Percentiles rank a stretch among this genome's conserved stretches.
Evolutionary conservation across 1,284 basidiomycete genomes (phyloP).

Genomic region (Cryptococcus floricola): DNA sequence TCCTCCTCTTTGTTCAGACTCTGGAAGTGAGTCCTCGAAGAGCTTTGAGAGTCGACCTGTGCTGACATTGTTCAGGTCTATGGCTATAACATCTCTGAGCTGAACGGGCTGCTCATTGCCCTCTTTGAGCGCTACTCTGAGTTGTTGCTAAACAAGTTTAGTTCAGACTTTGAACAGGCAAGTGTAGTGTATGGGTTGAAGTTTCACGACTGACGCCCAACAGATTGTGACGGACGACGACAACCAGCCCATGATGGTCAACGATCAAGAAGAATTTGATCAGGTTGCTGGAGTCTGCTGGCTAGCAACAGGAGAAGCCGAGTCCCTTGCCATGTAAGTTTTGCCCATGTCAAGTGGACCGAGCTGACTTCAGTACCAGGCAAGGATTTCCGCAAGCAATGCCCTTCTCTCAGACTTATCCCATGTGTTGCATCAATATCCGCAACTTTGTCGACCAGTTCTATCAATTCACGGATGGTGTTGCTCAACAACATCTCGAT

Average conservation of each 20-base stretch:
- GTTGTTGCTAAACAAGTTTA: slow-evolving; percentile 78
- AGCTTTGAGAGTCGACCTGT: background rate
- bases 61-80: slow-evolving; percentile 59
- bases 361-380: slow-evolving; percentile 49
- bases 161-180: slow-evolving; percentile 74
- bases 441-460: slow-evolving; percentile 91
- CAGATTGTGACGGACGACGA: slow-evolving; percentile 88
- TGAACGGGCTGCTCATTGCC: slow-evolving; percentile 79
- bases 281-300: slow-evolving; percentile 80
- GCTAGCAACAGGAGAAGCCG: slow-evolving; percentile 67
- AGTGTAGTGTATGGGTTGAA: slow-evolving; percentile 11
- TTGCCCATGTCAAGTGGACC: background rate
- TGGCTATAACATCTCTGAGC: slow-evolving; percentile 74
- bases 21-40: slow-evolving; percentile 64
- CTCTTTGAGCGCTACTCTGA: slow-evolving; percentile 88
- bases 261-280: slow-evolving; percentile 66
- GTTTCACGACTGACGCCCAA: background rate
- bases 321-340: slow-evolving; percentile 61
- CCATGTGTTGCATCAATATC: slow-evolving; percentile 93
- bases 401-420: slow-evolving; percentile 94
- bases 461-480: slow-evolving; percentile 93
- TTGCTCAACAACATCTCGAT: slow-evolving; percentile 83
- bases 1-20: slow-evolving; percentile 87
- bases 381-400: slow-evolving; percentile 68
- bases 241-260: slow-evolving; percentile 82